A percentile compares a stretch with the other conserved stretches of the same genome.
phyloP scores from a whole-genome alignment of 345 rosid species.

The Chamaenerion angustifolium region DNA sequence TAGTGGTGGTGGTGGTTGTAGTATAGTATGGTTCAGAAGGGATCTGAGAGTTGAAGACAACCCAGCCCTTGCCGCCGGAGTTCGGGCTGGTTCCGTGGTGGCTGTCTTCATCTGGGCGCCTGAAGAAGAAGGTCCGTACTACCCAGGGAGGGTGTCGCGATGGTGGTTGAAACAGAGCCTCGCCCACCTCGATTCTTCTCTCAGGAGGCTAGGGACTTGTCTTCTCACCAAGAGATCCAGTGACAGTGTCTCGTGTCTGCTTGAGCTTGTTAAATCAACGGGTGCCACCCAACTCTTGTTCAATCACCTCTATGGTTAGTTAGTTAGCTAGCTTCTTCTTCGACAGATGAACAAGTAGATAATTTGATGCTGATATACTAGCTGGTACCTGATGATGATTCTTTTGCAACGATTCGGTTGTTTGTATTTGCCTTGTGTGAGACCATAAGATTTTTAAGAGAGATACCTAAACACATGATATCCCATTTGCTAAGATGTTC shows the following conservation, averaged over 20 bases:
- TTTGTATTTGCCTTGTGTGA: too few species aligned
- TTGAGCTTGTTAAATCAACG: conserved; percentile 66
- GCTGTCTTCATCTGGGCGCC: conserved; percentile 88
- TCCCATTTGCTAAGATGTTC: too few species aligned
- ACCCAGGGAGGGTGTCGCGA: conserved; percentile 94
- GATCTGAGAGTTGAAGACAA: conserved; percentile 97
- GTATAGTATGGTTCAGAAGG: conserved; percentile 97
- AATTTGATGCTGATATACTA: too few species aligned
- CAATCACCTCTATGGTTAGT: conserved; percentile 87
- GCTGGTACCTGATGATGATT: too few species aligned
- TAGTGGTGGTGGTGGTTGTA: conserved; percentile 56
- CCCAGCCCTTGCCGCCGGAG: conserved; percentile 88
- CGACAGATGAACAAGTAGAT: too few species aligned
- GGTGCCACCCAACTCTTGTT: conserved; percentile 93
- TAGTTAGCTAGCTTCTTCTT: conserved; percentile 6
- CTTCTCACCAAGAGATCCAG: conserved; percentile 83
- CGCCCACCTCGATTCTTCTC: conserved; percentile 77
- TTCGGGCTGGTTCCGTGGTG: conserved; percentile 72
- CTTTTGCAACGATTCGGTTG: too few species aligned
- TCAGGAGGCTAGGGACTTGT: conserved; percentile 72
- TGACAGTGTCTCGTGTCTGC: conserved; percentile 67
- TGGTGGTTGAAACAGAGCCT: conserved; percentile 99
- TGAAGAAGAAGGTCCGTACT: conserved; percentile 79
- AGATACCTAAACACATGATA: too few species aligned
- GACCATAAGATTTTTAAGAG: too few species aligned